A percentile compares a stretch with the other conserved stretches of the same genome.
phyloP scores from a whole-genome alignment of 2,329 filamentous ascomycete species.

The Ascosphaera acerosa region DNA sequence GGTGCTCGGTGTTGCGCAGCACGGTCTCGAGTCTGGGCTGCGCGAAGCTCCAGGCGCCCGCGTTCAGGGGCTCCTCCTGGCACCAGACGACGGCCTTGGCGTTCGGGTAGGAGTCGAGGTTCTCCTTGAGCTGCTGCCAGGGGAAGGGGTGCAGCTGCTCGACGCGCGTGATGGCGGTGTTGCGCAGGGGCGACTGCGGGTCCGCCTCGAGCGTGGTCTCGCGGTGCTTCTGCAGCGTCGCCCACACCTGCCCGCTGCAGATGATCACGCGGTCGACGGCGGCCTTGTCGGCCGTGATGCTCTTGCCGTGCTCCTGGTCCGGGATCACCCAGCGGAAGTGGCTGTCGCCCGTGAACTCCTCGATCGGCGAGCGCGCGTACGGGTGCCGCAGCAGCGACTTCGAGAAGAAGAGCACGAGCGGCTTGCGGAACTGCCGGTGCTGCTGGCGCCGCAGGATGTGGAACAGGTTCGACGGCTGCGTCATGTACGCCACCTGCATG shows the following conservation, averaged over 20 bases:
- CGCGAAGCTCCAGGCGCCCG: slow-evolving; percentile 89
- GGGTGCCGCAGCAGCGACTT: slow-evolving; percentile 92
- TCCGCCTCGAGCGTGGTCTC: no score
- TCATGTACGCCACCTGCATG: slow-evolving; percentile 96
- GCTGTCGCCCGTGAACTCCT: slow-evolving; percentile 73
- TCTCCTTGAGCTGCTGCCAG: slow-evolving; percentile 89
- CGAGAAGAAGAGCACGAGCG: slow-evolving; percentile 93
- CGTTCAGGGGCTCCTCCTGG: slow-evolving; percentile 94
- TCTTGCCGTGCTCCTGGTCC: slow-evolving; percentile 58
- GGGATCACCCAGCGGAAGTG: slow-evolving; percentile 95
- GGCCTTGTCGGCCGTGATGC: slow-evolving; percentile 49
- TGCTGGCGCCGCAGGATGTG: slow-evolving; percentile 91
- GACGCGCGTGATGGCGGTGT: slow-evolving; percentile 81
- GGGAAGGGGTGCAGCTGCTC: slow-evolving; percentile 99
- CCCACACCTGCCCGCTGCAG: slow-evolving; percentile 87
- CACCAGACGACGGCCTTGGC: slow-evolving; percentile 93
- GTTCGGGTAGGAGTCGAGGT: slow-evolving; percentile 90
- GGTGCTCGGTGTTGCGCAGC: slow-evolving; percentile 69
- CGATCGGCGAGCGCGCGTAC: slow-evolving; percentile 63
- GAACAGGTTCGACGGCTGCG: slow-evolving; percentile 88
- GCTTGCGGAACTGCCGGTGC: slow-evolving; percentile 98
- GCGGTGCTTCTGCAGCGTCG: slow-evolving; percentile 73
- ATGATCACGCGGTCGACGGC: slow-evolving; percentile 86
- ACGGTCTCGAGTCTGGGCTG: slow-evolving; percentile 94
- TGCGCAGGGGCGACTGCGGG: slow-evolving; percentile 66